A percentile compares a stretch with the other conserved stretches of the same genome.
phyloP scores from a whole-genome alignment of 2,329 filamentous ascomycete species.

The Penicillium oxalicum region DNA sequence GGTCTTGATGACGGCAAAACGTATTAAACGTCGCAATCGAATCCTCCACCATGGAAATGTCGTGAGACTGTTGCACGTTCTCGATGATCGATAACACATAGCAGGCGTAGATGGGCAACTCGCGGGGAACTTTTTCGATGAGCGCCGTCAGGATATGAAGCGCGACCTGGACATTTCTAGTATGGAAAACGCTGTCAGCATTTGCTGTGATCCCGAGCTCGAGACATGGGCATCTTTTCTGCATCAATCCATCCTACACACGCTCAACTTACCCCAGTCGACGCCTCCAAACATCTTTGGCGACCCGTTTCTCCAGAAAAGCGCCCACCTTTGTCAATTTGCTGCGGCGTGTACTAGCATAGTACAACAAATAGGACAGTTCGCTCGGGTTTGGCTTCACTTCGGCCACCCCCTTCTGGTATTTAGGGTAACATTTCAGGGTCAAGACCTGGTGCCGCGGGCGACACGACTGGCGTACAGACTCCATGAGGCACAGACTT shows the following conservation, averaged over 20 bases:
- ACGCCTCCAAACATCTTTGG: slow-evolving; percentile 81
- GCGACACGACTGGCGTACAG: slow-evolving; percentile 59
- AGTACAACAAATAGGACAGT: slow-evolving; percentile 93
- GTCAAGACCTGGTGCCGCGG: slow-evolving; percentile 96
- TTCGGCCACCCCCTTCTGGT: slow-evolving; percentile 83
- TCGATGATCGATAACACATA: slow-evolving; percentile 80
- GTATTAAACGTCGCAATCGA: slow-evolving; percentile 79
- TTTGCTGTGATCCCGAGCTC: too few species aligned
- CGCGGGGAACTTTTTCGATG: slow-evolving; percentile 86
- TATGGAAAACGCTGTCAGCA: slow-evolving; percentile 7
- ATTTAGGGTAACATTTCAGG: slow-evolving; percentile 91
- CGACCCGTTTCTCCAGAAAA: slow-evolving; percentile 91
- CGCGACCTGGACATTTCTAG: slow-evolving; percentile 86
- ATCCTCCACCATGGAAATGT: slow-evolving; percentile 89
- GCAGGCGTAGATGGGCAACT: slow-evolving; percentile 80
- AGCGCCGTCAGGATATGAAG: slow-evolving; percentile 86
- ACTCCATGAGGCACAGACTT: slow-evolving; percentile 43
- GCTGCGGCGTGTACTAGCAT: slow-evolving; percentile 85
- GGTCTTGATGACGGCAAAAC: slow-evolving; percentile 84
- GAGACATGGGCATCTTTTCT: background rate
- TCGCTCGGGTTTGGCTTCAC: slow-evolving; percentile 96
- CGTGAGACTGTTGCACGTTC: slow-evolving; percentile 73
- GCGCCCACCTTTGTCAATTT: slow-evolving; percentile 95
- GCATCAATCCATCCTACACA: background rate
- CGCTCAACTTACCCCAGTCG: slow-evolving; percentile 69